Percentiles rank a stretch among this genome's conserved stretches.
phyloP scores from a whole-genome alignment of 768 basidiomycete genomes.

The Hericium rajendrae region DNA sequence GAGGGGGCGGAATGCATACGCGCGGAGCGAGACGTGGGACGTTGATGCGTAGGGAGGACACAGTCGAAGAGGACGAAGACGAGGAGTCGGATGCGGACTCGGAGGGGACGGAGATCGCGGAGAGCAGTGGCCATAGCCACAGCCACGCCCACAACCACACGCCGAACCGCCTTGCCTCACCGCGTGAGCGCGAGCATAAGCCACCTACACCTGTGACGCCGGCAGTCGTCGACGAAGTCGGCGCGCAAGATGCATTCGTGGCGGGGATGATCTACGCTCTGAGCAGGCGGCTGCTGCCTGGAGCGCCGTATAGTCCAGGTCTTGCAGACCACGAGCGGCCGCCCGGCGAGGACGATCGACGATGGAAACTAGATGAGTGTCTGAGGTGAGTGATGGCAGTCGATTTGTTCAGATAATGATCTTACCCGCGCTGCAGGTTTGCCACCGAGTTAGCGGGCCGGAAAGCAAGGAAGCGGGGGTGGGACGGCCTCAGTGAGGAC shows the following conservation, averaged over 20 bases:
- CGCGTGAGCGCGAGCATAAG: neutral
- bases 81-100: constrained; percentile 53
- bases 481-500: constrained; percentile 64
- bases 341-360: constrained; percentile 25
- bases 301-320: constrained; percentile 65
- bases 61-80: constrained; percentile 34
- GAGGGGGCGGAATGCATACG: neutral
- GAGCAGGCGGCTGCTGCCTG: constrained; percentile 61
- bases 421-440: constrained; percentile 39
- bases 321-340: constrained; percentile 16
- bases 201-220: constrained; percentile 12
- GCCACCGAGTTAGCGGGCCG: constrained; percentile 77
- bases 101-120: constrained; percentile 48
- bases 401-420: neutral
- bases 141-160: neutral
- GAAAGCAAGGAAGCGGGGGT: constrained; percentile 51
- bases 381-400: constrained; percentile 40
- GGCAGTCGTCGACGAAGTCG: constrained; percentile 54
- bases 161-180: neutral
- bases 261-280: constrained; percentile 82
- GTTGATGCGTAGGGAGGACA: too few species aligned
- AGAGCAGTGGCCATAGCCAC: constrained; percentile 24
- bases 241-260: constrained; percentile 76
- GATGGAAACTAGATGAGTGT: constrained; percentile 80
- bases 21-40: neutral